Evolutionary conservation across 2,329 filamentous ascomycete genomes (phyloP).

Genomic region (Tolypocladium ophioglossoides): DNA sequence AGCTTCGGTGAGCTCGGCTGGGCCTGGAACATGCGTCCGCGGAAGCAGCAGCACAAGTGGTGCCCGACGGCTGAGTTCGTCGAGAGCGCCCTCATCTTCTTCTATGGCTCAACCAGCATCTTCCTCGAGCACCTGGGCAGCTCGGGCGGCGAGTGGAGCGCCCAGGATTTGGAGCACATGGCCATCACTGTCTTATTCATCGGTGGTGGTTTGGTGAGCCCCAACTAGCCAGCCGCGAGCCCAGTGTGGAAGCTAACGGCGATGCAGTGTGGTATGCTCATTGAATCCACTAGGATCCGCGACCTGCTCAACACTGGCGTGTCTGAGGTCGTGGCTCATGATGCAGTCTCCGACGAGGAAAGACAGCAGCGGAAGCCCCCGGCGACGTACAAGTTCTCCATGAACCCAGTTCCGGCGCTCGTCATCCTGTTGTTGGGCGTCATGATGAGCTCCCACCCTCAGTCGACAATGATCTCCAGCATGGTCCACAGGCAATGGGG

Average conservation of each 20-base stretch:
- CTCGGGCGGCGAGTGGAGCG: constrained; percentile 60
- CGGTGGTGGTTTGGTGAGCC: constrained; percentile 71
- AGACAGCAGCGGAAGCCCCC: constrained; percentile 44
- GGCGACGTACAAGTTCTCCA: constrained; percentile 58
- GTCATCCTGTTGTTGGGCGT: constrained; percentile 79
- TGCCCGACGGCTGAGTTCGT: constrained; percentile 77
- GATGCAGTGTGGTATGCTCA: constrained; percentile 63
- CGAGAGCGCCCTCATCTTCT: constrained; percentile 81
- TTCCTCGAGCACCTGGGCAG: constrained; percentile 81
- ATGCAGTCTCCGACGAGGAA: constrained; percentile 31
- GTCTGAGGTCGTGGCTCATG: constrained; percentile 20
- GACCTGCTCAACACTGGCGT: constrained; percentile 51
- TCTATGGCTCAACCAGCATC: constrained; percentile 82
- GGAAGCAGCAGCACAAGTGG: constrained; percentile 44
- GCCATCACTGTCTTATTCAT: constrained; percentile 92
- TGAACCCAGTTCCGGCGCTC: constrained; percentile 82
- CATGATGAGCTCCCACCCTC: constrained; percentile 93
- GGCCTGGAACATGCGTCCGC: constrained; percentile 85
- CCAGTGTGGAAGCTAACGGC: background rate
- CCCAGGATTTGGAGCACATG: constrained; percentile 80
- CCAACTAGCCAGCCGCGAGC: no score
- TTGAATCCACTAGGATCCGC: constrained; percentile 64
- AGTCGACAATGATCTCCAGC: constrained; percentile 69
- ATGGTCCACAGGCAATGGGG: constrained; percentile 97
- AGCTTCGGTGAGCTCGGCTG: constrained; percentile 85